A percentile compares a stretch with the other conserved stretches of the same genome.
phyloP scores from a whole-genome alignment of 495 filamentous ascomycete species.

The Trypethelium eluteriae region DNA sequence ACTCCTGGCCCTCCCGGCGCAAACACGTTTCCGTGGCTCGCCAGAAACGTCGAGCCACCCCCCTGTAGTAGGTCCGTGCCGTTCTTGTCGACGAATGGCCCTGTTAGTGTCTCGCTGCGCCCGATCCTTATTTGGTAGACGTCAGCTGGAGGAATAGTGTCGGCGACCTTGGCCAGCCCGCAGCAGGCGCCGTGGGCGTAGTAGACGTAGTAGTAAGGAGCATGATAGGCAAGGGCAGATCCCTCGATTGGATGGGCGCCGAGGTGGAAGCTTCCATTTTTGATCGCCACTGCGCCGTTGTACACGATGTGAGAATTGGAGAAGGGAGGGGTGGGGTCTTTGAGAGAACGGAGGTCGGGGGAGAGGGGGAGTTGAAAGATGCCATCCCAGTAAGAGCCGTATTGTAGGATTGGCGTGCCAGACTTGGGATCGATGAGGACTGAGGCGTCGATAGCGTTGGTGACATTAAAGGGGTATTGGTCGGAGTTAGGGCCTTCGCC shows the following conservation, averaged over 20 bases:
- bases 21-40: slow-evolving; percentile 54
- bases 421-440: slow-evolving; percentile 41
- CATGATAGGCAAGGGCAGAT: slow-evolving; percentile 71
- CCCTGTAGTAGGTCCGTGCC: slow-evolving; percentile 47
- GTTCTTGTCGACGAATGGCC: slow-evolving; percentile 46
- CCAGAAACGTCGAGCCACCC: slow-evolving; percentile 55
- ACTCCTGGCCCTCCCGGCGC: slow-evolving; percentile 61
- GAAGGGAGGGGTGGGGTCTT: not conserved
- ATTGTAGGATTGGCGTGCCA: slow-evolving; percentile 48
- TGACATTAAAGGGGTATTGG: slow-evolving; percentile 13
- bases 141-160: slow-evolving; percentile 43
- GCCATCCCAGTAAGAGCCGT: slow-evolving; percentile 64
- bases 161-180: slow-evolving; percentile 41
- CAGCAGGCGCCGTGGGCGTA: slow-evolving; percentile 63
- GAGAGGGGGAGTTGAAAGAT: slow-evolving; percentile 47
- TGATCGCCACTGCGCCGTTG: slow-evolving; percentile 41
- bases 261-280: slow-evolving; percentile 44
- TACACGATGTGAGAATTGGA: not conserved
- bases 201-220: slow-evolving; percentile 81
- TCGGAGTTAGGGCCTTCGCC: slow-evolving; percentile 29
- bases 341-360: not conserved
- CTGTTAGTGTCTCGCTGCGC: slow-evolving; percentile 45
- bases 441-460: slow-evolving; percentile 62
- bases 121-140: slow-evolving; percentile 63
- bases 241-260: slow-evolving; percentile 53